These are phyloP conservation scores for Alternaria sp. DNA, from an alignment of 2,329 filamentous ascomycete genomes.

Conservation along the genomic window DNA sequence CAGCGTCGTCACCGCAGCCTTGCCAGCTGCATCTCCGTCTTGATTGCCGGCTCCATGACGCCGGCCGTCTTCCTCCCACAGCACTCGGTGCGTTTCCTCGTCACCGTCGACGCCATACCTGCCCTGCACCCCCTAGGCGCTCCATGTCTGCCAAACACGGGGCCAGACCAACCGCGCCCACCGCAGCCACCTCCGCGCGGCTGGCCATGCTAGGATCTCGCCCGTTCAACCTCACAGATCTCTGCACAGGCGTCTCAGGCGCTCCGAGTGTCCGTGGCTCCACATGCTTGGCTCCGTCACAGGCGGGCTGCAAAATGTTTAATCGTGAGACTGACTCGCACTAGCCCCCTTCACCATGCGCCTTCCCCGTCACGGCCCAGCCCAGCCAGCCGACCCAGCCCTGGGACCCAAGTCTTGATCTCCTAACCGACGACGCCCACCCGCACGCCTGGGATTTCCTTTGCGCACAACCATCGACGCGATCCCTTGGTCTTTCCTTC, in stretches of 20 bases:
- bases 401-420: slow-evolving; percentile 36
- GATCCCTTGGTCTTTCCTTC: slow-evolving; percentile 11
- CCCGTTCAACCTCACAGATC: slow-evolving; percentile 29
- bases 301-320: slow-evolving; percentile 41
- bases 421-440: slow-evolving; percentile 46
- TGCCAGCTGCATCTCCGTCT: neutral
- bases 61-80: neutral
- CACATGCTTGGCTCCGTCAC: slow-evolving; percentile 37
- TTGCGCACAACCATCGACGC: slow-evolving; percentile 32
- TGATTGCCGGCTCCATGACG: slow-evolving; percentile 3
- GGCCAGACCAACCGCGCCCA: neutral
- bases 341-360: slow-evolving; percentile 22
- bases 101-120: neutral
- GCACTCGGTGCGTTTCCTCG: slow-evolving; percentile 1
- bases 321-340: slow-evolving; percentile 35
- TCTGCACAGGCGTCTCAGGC: slow-evolving; percentile 25
- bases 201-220: slow-evolving; percentile 34
- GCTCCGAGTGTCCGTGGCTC: slow-evolving; percentile 39
- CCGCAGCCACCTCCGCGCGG: slow-evolving; percentile 11
- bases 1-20: slow-evolving; percentile 15
- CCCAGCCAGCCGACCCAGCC: slow-evolving; percentile 28
- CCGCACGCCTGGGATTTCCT: slow-evolving; percentile 42
- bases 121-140: neutral
- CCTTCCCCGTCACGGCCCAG: slow-evolving; percentile 36
- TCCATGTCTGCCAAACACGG: neutral